These are phyloP conservation scores for Nakazawaea populi DNA, from an alignment of 805 yeast species.

Conservation along the genomic window DNA sequence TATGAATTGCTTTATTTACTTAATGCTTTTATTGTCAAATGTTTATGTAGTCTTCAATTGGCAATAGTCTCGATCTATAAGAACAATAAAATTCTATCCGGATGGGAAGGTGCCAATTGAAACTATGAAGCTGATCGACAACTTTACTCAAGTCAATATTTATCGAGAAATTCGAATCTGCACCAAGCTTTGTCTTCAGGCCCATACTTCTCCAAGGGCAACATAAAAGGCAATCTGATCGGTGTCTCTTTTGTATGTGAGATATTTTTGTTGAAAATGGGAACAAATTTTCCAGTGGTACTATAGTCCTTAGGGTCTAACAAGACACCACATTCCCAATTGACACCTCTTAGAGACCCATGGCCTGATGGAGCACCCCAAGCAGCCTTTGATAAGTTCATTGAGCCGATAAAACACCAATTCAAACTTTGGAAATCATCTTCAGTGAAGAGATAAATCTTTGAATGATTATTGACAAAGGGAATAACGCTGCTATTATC, in stretches of 20 bases:
- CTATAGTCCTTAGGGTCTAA: constrained; percentile 26
- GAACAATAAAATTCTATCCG: too few relatives aligned
- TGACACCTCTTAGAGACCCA: constrained; percentile 12
- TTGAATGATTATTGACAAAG: constrained; percentile 42
- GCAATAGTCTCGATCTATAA: too few relatives aligned
- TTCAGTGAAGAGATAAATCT: constrained; percentile 53
- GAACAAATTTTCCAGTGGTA: constrained; percentile 27
- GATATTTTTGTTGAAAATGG: constrained; percentile 35
- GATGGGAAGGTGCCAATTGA: too few relatives aligned
- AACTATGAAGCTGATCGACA: too few relatives aligned
- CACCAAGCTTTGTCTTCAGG: constrained; percentile 47
- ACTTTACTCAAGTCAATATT: background rate
- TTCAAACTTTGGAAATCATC: constrained; percentile 44
- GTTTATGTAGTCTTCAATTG: too few relatives aligned
- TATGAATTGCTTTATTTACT: too few relatives aligned
- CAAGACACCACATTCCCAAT: constrained; percentile 46
- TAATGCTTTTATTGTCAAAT: too few relatives aligned
- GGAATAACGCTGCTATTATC: constrained; percentile 20
- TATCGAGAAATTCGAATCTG: constrained; percentile 3
- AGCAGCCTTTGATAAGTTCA: constrained; percentile 71
- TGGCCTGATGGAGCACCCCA: constrained; percentile 54
- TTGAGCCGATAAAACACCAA: constrained; percentile 73
- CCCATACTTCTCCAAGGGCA: constrained; percentile 42
- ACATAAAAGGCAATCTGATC: constrained; percentile 45
- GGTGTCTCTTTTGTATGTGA: constrained; percentile 20